Percentiles rank a stretch among this genome's conserved stretches.
Evolutionary conservation across 106 monocot genomes (phyloP).

Genomic region (Acorus gramineus): DNA sequence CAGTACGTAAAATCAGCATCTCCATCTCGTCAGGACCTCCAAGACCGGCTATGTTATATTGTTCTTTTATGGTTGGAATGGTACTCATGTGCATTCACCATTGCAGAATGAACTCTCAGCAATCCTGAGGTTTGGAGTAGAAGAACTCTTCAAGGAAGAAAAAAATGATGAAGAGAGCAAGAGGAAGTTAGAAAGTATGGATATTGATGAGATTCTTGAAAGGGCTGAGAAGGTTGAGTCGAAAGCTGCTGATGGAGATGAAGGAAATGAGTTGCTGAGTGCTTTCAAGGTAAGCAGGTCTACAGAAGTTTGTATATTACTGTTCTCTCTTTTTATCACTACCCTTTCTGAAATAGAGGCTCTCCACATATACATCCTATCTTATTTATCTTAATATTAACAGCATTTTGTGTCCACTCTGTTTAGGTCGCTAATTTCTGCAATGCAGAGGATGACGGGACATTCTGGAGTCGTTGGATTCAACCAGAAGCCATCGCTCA

Average conservation of each 20-base stretch:
- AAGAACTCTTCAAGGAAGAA: constrained; percentile 96
- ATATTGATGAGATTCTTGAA: constrained; percentile 99
- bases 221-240: constrained; percentile 98
- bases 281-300: constrained; percentile 74
- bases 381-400: too few relatives aligned
- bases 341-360: too few relatives aligned
- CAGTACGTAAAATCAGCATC: too few relatives aligned
- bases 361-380: too few relatives aligned
- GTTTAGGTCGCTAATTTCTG: constrained; percentile 85
- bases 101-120: constrained; percentile 97
- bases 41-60: background rate
- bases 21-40: too few relatives aligned
- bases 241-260: constrained; percentile 62
- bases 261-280: constrained; percentile 82
- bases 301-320: too few relatives aligned
- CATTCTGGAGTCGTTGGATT: constrained; percentile 98
- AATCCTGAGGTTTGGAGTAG: constrained; percentile 96
- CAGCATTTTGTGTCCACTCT: background rate
- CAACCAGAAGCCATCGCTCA: constrained; percentile 70
- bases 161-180: constrained; percentile 97
- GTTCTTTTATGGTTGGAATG: background rate
- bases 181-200: constrained; percentile 81
- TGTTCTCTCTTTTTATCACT: too few relatives aligned
- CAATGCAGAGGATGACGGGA: constrained; percentile 83
- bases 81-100: background rate